Base-by-base conservation (phyloP, 441 rosid species). In the Gossypium davidsonii region DNA sequence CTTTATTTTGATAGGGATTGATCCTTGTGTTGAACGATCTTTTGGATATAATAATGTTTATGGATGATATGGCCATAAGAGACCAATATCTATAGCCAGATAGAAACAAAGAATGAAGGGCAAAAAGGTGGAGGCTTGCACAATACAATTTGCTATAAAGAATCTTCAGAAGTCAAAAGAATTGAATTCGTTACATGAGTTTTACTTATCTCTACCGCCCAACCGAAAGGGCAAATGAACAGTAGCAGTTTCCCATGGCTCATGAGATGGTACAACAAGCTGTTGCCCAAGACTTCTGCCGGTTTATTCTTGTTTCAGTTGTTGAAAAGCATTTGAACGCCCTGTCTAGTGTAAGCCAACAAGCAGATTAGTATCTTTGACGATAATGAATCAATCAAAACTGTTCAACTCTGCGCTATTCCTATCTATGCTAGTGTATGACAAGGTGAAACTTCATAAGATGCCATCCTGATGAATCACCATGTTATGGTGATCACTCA, bases 131-230 rank as follows among this genome's bases (percentile, higher is more conserved):
- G 26, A 55, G 26, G 59, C 26, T 20, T 55, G 26, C 59, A 58
- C 39, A 58, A 58, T 11, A 12, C 37, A 58, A 25, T 58, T 57
- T 58, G 9, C 63, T 25, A 23, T 25, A 23, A 67, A 67, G 57
- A 66, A 66, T 67, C 71, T 49, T 67, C 42, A 48, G 21, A 48
- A 48, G 37, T 67, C 57, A 48, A n/a, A 46, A 66, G 71, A 67
- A 48, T 46, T 66, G 56, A 46, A 46, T 2, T 23, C 18, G 3
- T 48, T 34, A 67, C 57, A 48, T 1, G 68, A 11, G 20, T 39
- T 39, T 39, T 63, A 10, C 28, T 63, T 3, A 4, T 63, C 28
- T 25, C 39, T 23, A 46, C 8, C 0, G 1, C 12, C 23, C 71
- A n/a, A 25, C 4, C 25, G 2, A 7, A 3, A n/a, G 8, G 23